These are phyloP conservation scores for Lactarius vividus DNA, from an alignment of 768 basidiomycete species.

Conservation along the genomic window DNA sequence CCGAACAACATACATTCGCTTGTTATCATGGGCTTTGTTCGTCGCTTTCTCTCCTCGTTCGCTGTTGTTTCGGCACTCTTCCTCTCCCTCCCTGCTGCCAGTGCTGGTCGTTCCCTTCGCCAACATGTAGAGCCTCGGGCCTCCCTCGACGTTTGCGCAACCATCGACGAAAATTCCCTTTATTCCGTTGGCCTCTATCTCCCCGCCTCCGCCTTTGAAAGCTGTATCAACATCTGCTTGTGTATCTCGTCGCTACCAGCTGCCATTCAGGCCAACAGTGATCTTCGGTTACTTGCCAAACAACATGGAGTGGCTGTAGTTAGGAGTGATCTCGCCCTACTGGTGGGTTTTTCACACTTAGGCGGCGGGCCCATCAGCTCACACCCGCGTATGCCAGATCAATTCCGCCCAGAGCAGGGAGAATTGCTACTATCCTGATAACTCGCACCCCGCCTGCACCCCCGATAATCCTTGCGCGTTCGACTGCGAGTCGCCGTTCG, in stretches of 20 bases:
- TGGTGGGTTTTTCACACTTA: conserved; percentile 30
- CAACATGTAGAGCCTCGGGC: conserved; percentile 27
- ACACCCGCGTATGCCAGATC: conserved; percentile 32
- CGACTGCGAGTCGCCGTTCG: conserved; percentile 35
- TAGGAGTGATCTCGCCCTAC: conserved; percentile 13
- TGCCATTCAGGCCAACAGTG: conserved; percentile 13
- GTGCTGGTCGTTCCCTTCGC: conserved; percentile 10
- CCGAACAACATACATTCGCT: conserved; percentile 16
- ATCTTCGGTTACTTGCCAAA: conserved; percentile 19
- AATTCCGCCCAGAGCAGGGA: conserved; percentile 34
- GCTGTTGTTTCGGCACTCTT: conserved; percentile 5
- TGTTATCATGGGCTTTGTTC: conserved; percentile 18
- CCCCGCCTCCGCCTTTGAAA: conserved; percentile 10
- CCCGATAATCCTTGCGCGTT: conserved; percentile 38
- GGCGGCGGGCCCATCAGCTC: neutral
- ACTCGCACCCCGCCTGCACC: conserved; percentile 36
- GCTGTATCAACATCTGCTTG: conserved; percentile 36
- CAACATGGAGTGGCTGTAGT: conserved; percentile 21
- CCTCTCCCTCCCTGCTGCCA: neutral
- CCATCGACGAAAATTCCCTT: conserved; percentile 24
- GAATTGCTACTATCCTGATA: conserved; percentile 37
- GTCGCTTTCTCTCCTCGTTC: conserved; percentile 7
- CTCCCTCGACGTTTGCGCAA: conserved; percentile 29
- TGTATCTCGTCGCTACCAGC: conserved; percentile 37
- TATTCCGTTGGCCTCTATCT: conserved; percentile 10